phyloP scores from a whole-genome alignment of 208 protist genomes.

The Crithidia thermophila region DNA sequence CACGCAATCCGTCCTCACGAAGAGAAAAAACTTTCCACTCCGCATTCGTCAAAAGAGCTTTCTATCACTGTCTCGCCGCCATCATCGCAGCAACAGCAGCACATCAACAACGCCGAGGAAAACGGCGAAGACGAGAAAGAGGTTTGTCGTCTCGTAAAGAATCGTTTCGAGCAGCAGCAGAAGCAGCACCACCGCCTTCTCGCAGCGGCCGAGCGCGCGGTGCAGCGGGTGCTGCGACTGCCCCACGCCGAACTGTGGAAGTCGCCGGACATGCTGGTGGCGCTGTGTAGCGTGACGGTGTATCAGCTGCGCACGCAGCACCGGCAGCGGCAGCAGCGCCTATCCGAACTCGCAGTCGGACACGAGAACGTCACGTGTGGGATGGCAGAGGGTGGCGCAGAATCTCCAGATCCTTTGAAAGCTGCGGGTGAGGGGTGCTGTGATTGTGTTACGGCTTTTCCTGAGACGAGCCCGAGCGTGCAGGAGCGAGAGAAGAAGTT shows the following conservation, averaged over 20 bases:
- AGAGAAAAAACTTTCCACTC: no score
- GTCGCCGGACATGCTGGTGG: slow-evolving; percentile 13
- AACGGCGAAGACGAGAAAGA: no score
- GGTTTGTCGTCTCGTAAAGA: no score
- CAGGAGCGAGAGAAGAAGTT: no score
- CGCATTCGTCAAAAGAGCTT: no score
- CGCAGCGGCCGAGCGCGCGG: slow-evolving; percentile 21
- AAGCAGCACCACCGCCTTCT: slow-evolving; percentile 27
- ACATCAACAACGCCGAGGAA: no score
- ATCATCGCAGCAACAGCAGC: no score
- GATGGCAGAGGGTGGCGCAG: not conserved
- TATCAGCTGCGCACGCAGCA: slow-evolving; percentile 27
- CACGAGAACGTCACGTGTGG: not conserved
- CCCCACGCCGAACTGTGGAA: slow-evolving; percentile 10
- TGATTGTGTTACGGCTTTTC: no score
- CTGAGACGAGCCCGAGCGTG: no score
- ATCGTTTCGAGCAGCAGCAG: slow-evolving; percentile 11
- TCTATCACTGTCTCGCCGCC: no score
- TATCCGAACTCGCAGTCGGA: not conserved
- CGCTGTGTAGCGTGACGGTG: slow-evolving; percentile 18
- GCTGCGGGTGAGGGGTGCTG: no score
- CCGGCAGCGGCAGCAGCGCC: slow-evolving; percentile 15
- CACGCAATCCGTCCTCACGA: no score
- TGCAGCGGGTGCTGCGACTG: slow-evolving; percentile 20
- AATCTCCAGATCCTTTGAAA: not conserved